Percentiles rank a stretch among this genome's conserved stretches.
Conservation (phyloP, 371 early-diverging fungal species). For the Coemansia linderi region DNA sequence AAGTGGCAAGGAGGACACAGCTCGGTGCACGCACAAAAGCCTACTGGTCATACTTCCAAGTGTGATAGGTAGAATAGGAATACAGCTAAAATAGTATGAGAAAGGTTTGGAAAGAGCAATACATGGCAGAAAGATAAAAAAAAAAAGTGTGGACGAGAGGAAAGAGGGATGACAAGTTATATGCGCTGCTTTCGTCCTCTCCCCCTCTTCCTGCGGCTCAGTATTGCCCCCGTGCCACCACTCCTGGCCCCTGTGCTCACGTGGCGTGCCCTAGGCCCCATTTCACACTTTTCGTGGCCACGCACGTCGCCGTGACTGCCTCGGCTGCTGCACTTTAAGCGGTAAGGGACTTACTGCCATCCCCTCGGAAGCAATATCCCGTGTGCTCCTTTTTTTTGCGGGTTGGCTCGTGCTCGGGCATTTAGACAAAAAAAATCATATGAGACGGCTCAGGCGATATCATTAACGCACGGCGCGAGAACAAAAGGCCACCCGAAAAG, state of each 20-base stretch:
- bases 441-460: background rate
- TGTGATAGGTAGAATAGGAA: background rate
- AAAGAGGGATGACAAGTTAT: background rate
- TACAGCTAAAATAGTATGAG: background rate
- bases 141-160: background rate
- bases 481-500: background rate
- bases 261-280: background rate
- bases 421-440: background rate
- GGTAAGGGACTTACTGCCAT: background rate
- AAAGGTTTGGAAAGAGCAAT: background rate
- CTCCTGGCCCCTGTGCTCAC: constrained; percentile 7
- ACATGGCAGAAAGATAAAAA: background rate
- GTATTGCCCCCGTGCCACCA: background rate
- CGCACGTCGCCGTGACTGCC: constrained; percentile 5
- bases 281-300: background rate
- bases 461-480: background rate
- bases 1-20: background rate
- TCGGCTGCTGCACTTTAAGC: constrained; percentile 3
- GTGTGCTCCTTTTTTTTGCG: background rate
- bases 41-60: constrained; percentile 28
- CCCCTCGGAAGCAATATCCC: background rate
- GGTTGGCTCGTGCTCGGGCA: background rate
- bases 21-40: constrained; percentile 20
- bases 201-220: constrained; percentile 1
- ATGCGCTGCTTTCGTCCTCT: background rate